Conservation (phyloP, 176 grass and related monocot species). For the Juncus effusus region DNA sequence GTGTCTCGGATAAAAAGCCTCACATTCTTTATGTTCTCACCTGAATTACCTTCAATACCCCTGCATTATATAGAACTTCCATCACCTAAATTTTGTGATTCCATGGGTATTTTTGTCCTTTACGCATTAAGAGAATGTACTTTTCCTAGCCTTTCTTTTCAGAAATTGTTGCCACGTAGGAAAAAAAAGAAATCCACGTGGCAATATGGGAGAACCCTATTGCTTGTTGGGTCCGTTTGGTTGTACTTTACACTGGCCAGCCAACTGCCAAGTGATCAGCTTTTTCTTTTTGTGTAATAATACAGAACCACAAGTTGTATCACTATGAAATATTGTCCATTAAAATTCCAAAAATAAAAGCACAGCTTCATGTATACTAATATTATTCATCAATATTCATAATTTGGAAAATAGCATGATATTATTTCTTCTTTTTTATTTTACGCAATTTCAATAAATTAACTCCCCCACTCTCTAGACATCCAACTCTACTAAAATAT, state of each 20-base stretch:
- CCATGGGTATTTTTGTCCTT: constrained; percentile 5
- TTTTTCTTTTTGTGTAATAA: background rate
- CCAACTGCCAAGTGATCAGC: background rate
- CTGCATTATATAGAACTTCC: background rate
- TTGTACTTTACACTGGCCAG: background rate
- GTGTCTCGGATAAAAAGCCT: background rate
- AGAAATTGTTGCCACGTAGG: constrained; percentile 12
- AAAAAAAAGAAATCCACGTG: background rate
- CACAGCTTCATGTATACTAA: too few species aligned
- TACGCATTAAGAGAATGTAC: background rate
- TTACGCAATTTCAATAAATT: too few species aligned
- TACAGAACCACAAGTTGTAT: background rate
- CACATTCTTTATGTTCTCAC: background rate
- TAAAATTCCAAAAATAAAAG: too few species aligned
- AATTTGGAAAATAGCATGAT: too few species aligned
- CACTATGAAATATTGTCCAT: too few species aligned
- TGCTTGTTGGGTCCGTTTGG: background rate
- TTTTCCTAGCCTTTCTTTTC: background rate
- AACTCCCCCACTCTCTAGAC: too few species aligned
- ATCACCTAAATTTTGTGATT: background rate
- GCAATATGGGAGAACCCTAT: background rate
- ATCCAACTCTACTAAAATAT: too few species aligned
- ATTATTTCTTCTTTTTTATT: too few species aligned
- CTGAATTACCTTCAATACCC: background rate
- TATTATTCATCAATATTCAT: too few species aligned